phyloP scores from a whole-genome alignment of 2,329 filamentous ascomycete species.

The Didymella sp. region DNA sequence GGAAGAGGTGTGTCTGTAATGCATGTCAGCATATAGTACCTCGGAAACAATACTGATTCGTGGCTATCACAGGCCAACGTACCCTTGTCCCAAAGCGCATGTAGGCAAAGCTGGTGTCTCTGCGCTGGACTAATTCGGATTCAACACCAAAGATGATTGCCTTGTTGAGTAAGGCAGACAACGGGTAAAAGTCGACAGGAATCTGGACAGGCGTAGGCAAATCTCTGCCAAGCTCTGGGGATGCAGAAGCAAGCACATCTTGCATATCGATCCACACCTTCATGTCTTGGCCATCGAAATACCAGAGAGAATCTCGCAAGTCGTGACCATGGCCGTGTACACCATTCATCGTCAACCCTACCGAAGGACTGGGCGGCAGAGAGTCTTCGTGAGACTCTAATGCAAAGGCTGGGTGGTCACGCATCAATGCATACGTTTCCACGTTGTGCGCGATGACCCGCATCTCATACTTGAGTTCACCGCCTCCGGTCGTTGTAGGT shows the following conservation, averaged over 20 bases:
- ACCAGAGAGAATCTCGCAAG: slow-evolving; percentile 88
- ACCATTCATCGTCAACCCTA: slow-evolving; percentile 54
- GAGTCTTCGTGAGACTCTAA: slow-evolving; percentile 58
- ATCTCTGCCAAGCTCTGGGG: slow-evolving; percentile 70
- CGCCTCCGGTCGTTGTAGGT: slow-evolving; percentile 80
- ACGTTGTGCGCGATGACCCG: slow-evolving; percentile 94
- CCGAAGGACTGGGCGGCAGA: slow-evolving; percentile 58
- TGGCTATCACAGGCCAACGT: slow-evolving; percentile 47
- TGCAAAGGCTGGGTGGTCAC: slow-evolving; percentile 71
- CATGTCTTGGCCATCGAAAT: slow-evolving; percentile 86
- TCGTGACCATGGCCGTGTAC: slow-evolving; percentile 57
- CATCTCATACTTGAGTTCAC: slow-evolving; percentile 97
- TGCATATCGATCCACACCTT: slow-evolving; percentile 89
- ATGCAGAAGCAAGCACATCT: slow-evolving; percentile 77
- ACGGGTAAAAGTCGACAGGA: slow-evolving; percentile 91
- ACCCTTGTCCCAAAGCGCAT: slow-evolving; percentile 88
- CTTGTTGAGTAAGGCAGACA: slow-evolving; percentile 86
- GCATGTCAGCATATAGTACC: slow-evolving; percentile 26
- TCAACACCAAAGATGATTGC: slow-evolving; percentile 91
- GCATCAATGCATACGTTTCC: slow-evolving; percentile 92
- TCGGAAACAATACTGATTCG: slow-evolving; percentile 12
- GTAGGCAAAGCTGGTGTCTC: slow-evolving; percentile 89
- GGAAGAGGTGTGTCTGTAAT: slow-evolving; percentile 84
- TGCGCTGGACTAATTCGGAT: slow-evolving; percentile 88
- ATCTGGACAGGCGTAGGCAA: slow-evolving; percentile 77